A percentile compares a stretch with the other conserved stretches of the same genome.
These are phyloP conservation scores for Yamadazyma diddensiae DNA, from an alignment of 1,139 yeast species.

Conservation along the genomic window DNA sequence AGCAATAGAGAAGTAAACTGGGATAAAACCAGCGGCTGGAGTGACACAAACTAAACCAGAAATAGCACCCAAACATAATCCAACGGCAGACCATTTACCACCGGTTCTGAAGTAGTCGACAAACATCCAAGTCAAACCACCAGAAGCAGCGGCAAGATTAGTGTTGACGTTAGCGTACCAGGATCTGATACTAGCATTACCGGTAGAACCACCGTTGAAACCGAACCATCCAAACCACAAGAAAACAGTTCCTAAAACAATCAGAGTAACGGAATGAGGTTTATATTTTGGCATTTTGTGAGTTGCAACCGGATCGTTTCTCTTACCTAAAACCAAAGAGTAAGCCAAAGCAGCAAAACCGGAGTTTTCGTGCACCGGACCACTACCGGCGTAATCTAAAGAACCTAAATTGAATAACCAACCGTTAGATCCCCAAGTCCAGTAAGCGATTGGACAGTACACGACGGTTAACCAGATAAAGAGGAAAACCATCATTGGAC, in stretches of 20 bases:
- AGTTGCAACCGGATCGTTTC: conserved; percentile 75
- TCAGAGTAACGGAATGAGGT: conserved; percentile 87
- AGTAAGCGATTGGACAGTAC: conserved; percentile 90
- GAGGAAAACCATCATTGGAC: conserved; percentile 93
- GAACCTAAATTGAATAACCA: conserved; percentile 85
- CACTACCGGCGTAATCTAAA: conserved; percentile 96
- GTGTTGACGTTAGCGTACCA: conserved; percentile 93
- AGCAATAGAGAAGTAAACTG: conserved; percentile 81
- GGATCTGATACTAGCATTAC: conserved; percentile 85
- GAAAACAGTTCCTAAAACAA: conserved; percentile 90
- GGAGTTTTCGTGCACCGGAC: conserved; percentile 93
- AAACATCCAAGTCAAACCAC: conserved; percentile 92
- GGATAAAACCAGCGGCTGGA: conserved; percentile 96
- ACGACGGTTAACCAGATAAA: conserved; percentile 96
- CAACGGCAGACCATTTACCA: conserved; percentile 92
- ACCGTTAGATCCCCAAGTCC: conserved; percentile 95
- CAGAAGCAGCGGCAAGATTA: conserved; percentile 86
- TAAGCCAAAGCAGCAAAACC: conserved; percentile 95
- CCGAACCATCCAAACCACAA: conserved; percentile 99
- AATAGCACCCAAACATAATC: conserved; percentile 89
- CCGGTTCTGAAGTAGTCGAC: conserved; percentile 87
- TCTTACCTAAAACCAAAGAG: conserved; percentile 86
- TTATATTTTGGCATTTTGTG: conserved; percentile 79
- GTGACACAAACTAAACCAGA: conserved; percentile 95
- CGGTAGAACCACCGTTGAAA: conserved; percentile 96